Evolutionary conservation across 2,329 filamentous ascomycete species (phyloP), one percentile per base, ranked within the genome.

Genomic region (Colletotrichum shisoi): DNA sequence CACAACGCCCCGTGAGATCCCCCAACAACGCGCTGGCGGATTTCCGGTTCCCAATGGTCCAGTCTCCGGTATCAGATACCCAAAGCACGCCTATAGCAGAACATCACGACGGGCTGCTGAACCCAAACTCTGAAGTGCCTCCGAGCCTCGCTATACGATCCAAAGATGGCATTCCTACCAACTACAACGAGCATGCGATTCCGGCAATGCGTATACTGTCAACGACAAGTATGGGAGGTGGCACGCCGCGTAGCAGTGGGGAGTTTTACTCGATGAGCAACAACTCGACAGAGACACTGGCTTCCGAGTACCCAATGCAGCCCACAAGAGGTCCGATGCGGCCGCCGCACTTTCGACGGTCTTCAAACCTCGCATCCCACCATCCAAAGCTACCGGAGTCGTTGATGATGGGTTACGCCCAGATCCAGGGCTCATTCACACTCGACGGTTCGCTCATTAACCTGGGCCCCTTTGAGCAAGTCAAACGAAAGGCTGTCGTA

Each of bases 341-440:
- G 52, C 80, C 84, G 34, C 74, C 79, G 2, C 81, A 85, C 70
- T 73, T 83, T 15, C 80, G 85, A 64, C 79, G 81, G 57, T 79
- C 78, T 68, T 83, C 85, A 34, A 80, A 77, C 58, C 73, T 84
- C 62, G 73, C 77, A 68, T 77, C 73, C 72, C 77, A 76, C 66
- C 79, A 80, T 69, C 75, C 81, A 46, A 82, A 80, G 72, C 76
- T 82, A 45, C 88, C 92, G 0, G 94, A 98, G 76, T 89, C 90
- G 1, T 80, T 99, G 61, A 96, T 99, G 88, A 99, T 99, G 95
- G 95, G 94, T 0, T 99, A 96, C 78, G 94, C 92, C 3, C 95
- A 99, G 73, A 87, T 98, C 2, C 91, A 93, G 77, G 95, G 95
- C 4, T 94, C 92, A 0, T 99, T 99, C 72, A 93, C 89, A 0